Percentiles rank a stretch among this genome's conserved stretches.
Evolutionary conservation across 805 yeast species (phyloP).

Genomic region (Starmera pachycereana): DNA sequence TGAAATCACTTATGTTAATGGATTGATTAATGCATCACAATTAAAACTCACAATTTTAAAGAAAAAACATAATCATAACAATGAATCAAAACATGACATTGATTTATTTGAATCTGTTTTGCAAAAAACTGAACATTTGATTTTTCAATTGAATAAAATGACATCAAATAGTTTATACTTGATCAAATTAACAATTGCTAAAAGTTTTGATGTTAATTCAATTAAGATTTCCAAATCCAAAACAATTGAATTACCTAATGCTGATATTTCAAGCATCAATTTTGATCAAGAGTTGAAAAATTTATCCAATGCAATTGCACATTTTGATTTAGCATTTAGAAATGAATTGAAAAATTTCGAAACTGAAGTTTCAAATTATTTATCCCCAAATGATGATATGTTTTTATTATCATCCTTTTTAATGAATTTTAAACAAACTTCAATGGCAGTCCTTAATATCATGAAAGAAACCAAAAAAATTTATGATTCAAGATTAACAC

Average conservation of each 20-base stretch:
- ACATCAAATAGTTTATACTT: conserved; percentile 24
- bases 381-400: conserved; percentile 39
- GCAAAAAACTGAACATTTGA: conserved; percentile 20
- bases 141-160: conserved; percentile 23
- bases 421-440: conserved; percentile 33
- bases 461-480: conserved; percentile 23
- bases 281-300: conserved; percentile 17
- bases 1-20: conserved; percentile 26
- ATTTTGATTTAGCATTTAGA: conserved; percentile 25
- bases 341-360: conserved; percentile 22
- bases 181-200: conserved; percentile 24
- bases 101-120: conserved; percentile 22
- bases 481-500: conserved; percentile 17
- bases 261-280: conserved; percentile 12
- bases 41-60: conserved; percentile 27
- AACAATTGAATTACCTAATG: conserved; percentile 9
- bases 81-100: conserved; percentile 8
- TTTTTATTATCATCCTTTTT: conserved; percentile 39
- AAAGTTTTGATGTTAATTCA: conserved; percentile 29
- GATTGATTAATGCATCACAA: conserved; percentile 38
- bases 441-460: conserved; percentile 21
- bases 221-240: conserved; percentile 1
- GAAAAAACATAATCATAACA: conserved; percentile 10
- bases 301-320: conserved; percentile 22
- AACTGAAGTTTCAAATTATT: conserved; percentile 17